phyloP scores from a whole-genome alignment of 2,329 filamentous ascomycete species.

The Monosporascus sp. region DNA sequence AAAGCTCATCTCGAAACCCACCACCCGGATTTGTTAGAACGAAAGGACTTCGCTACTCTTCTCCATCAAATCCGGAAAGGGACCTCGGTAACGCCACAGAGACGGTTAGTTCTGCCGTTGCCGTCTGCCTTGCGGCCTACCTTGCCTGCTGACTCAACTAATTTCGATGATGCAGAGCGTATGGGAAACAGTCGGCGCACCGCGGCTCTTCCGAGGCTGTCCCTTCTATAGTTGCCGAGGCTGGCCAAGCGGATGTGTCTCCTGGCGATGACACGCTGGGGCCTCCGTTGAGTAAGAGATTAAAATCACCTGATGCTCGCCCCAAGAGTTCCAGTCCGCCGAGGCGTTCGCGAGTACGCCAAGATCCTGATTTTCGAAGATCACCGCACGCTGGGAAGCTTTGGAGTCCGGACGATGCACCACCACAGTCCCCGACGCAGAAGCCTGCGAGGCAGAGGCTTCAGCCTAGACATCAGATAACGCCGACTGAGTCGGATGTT shows the following conservation, averaged over 20 bases:
- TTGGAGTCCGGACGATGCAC: not conserved
- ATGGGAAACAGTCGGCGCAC: not conserved
- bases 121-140: not conserved
- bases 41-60: not conserved
- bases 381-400: not conserved
- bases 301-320: not conserved
- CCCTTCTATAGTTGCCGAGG: not conserved
- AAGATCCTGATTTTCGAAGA: not conserved
- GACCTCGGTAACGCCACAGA: not conserved
- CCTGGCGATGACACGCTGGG: not conserved
- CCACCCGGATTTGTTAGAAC: not conserved
- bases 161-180: not conserved
- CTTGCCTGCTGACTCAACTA: not conserved
- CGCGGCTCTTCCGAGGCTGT: not conserved
- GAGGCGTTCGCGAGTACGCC: not conserved
- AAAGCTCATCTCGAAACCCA: not conserved
- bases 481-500: conserved; percentile 3
- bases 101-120: not conserved
- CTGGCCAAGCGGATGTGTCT: not conserved
- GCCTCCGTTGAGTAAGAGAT: not conserved
- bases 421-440: not conserved
- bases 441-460: not conserved
- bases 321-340: not conserved
- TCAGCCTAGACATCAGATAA: not conserved
- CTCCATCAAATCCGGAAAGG: not conserved